Conservation (phyloP, 371 early-diverging fungal species). For the Mycotypha africana region DNA sequence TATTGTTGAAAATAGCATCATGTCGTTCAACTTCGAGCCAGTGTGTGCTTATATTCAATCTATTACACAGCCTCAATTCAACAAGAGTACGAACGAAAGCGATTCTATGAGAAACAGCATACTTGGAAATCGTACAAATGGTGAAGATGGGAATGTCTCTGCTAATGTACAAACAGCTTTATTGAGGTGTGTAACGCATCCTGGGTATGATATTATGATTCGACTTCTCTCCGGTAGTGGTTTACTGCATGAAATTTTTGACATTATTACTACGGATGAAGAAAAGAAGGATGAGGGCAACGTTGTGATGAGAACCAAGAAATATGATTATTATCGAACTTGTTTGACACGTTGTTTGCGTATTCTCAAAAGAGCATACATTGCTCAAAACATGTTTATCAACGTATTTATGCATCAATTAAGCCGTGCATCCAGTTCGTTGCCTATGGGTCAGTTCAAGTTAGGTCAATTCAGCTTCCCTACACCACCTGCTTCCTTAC, state of each 20-base stretch:
- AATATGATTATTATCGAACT: slow-evolving; percentile 7
- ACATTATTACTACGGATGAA: slow-evolving; percentile 48
- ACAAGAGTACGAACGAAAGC: background rate
- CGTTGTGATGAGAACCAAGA: background rate
- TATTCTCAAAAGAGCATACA: slow-evolving; percentile 57
- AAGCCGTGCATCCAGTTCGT: slow-evolving; percentile 4
- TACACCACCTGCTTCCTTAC: slow-evolving; percentile 33
- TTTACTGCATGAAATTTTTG: slow-evolving; percentile 57
- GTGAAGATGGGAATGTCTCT: background rate
- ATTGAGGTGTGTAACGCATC: slow-evolving; percentile 48
- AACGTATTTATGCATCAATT: slow-evolving; percentile 61
- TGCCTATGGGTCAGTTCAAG: slow-evolving; percentile 15
- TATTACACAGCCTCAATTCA: background rate
- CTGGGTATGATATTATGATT: slow-evolving; percentile 77
- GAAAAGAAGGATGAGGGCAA: background rate
- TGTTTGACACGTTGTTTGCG: slow-evolving; percentile 53
- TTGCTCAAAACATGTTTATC: slow-evolving; percentile 62
- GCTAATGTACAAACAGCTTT: background rate
- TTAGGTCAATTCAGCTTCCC: slow-evolving; percentile 17
- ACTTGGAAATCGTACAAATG: too few relatives aligned
- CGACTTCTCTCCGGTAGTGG: slow-evolving; percentile 70
- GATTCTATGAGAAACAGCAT: background rate
- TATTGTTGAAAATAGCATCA: slow-evolving; percentile 68
- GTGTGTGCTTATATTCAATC: slow-evolving; percentile 12
- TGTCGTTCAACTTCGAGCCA: slow-evolving; percentile 59